Base-by-base conservation (phyloP, 257 asterid species). In the Lavandula angustifolia region DNA sequence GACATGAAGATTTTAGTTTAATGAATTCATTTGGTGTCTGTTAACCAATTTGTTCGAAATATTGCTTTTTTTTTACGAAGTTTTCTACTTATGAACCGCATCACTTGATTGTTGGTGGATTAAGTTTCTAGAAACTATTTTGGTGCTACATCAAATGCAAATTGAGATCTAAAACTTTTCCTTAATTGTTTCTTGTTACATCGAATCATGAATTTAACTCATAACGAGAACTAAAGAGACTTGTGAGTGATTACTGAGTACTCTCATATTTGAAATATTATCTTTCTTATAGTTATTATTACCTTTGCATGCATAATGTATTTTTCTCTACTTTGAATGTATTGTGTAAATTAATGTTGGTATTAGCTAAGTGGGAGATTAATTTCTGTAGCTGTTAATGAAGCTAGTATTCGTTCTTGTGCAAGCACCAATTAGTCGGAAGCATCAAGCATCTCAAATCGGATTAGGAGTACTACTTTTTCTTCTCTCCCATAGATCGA, bases 1-100 rank as follows among this genome's bases (percentile, higher is more conserved):
- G 32, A 3, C 3, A 3, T 0, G 9, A 37, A n/a, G 6, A 57
- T 7, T 4, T 4, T 13, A 55, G 27, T 7, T 14, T 9, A 11
- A 52, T 10, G 27, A 22, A 27, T 10, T 27, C 4, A 5, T 53
- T 11, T 53, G 38, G 18, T 29, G 29, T 55, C 8, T 4, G 47
- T 9, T 34, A 57, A 57, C 31, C 47, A 62, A 33, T 37, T 66
- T 27, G 42, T 6, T 12, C 41, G n/a, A n/a, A n/a, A n/a, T n/a
- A n/a, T n/a, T n/a, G n/a, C n/a, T n/a, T n/a, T n/a, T n/a, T n/a
- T n/a, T n/a, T n/a, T n/a, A n/a, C n/a, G n/a, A n/a, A 8, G 27
- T 22, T 22, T 22, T 22, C 27, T 22, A 31, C 18, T 48, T 6
- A 22, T 58, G n/a, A 48, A 13, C 42, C 46, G 33, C 11, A 31